Conservation (phyloP, 306 rosid species). For the Cyclanthera cordifolia region DNA sequence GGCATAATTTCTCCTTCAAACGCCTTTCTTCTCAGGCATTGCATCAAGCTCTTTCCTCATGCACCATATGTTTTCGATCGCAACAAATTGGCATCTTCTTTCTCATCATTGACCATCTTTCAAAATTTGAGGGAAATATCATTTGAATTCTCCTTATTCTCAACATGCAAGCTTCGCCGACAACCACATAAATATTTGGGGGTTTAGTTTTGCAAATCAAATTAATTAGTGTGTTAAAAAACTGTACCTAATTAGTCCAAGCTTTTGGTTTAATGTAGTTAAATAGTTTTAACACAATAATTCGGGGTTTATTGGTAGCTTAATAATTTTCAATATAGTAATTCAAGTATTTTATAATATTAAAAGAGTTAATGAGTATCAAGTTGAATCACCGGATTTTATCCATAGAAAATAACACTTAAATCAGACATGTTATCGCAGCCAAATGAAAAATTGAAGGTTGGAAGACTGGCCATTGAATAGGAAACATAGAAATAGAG, state of each 20-base stretch:
- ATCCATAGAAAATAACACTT: background rate
- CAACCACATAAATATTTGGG: background rate
- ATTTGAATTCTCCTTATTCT: too few species aligned
- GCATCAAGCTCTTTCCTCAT: too few species aligned
- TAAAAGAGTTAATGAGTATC: background rate
- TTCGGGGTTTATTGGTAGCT: background rate
- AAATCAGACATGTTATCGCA: background rate
- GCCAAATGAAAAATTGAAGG: background rate
- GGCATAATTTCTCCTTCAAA: too few species aligned
- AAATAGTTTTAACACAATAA: background rate
- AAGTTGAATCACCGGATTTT: slow-evolving; percentile 1
- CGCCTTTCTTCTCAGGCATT: too few species aligned
- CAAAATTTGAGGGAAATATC: too few species aligned
- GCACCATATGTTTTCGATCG: too few species aligned
- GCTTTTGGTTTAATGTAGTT: background rate
- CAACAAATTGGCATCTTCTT: too few species aligned
- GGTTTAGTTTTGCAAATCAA: background rate
- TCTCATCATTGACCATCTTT: too few species aligned
- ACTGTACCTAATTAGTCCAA: background rate
- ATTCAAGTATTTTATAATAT: background rate
- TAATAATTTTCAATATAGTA: background rate
- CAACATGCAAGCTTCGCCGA: too few species aligned
- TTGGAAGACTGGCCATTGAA: background rate
- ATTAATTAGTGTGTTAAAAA: background rate
- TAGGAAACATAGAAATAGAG: slow-evolving; percentile 4